These are phyloP conservation scores for Aegilops tauschii DNA, from an alignment of 176 grass and related monocot genomes.

Conservation along the genomic window DNA sequence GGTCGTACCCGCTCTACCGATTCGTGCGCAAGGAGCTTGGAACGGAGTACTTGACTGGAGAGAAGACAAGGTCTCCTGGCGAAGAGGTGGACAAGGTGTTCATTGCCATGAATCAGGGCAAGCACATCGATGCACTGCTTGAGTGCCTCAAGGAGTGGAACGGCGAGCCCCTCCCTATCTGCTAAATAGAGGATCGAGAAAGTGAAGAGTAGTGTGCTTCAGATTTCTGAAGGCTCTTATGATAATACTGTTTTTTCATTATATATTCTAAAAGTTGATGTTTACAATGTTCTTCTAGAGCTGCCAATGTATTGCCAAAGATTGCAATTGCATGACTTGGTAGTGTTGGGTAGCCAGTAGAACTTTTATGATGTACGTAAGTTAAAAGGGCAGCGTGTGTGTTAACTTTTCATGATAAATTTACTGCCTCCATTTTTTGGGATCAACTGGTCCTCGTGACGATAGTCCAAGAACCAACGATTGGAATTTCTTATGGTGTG, in stretches of 20 bases:
- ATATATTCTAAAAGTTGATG: too few species aligned
- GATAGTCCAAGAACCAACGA: background rate
- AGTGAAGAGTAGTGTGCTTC: background rate
- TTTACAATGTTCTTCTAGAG: too few species aligned
- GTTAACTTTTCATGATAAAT: background rate
- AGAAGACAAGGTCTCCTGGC: constrained; percentile 64
- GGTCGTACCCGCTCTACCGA: constrained; percentile 62
- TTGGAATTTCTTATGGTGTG: background rate
- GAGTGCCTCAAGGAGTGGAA: constrained; percentile 81
- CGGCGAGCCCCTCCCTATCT: constrained; percentile 55
- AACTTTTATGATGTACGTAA: too few species aligned
- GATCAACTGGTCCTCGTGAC: background rate
- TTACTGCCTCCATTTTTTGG: background rate
- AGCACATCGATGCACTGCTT: constrained; percentile 59
- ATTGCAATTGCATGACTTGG: too few species aligned
- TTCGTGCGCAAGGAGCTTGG: constrained; percentile 66
- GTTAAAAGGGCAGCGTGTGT: background rate
- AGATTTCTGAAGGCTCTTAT: background rate
- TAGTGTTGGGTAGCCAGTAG: too few species aligned
- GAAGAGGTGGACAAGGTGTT: constrained; percentile 73
- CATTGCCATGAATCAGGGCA: constrained; percentile 49
- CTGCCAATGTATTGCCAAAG: too few species aligned
- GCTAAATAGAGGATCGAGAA: constrained; percentile 13
- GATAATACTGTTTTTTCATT: background rate
- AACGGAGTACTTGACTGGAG: constrained; percentile 57